Conservation (phyloP, 306 rosid species). For the Arachis stenosperma region DNA sequence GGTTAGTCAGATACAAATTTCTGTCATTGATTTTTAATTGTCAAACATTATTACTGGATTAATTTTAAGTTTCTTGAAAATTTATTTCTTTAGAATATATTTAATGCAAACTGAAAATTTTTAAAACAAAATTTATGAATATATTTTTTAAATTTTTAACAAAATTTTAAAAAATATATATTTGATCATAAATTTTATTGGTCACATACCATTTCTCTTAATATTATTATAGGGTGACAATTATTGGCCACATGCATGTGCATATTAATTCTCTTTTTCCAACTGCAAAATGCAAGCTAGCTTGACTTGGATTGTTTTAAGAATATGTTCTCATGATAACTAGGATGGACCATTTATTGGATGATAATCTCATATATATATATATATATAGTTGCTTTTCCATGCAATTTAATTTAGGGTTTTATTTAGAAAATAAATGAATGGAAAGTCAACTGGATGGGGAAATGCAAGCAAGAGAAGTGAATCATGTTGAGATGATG, state of each 20-base stretch:
- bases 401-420: slow-evolving; percentile 15
- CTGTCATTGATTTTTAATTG: too few species aligned
- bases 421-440: slow-evolving; percentile 8
- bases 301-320: slow-evolving; percentile 3
- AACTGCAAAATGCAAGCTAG: not conserved
- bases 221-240: too few species aligned
- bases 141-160: too few species aligned
- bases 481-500: slow-evolving; percentile 15
- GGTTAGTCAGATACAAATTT: too few species aligned
- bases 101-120: too few species aligned
- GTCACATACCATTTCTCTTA: too few species aligned
- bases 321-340: slow-evolving; percentile 49
- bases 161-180: too few species aligned
- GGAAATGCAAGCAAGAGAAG: not conserved
- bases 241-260: not conserved
- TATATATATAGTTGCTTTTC: slow-evolving; percentile 4
- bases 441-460: slow-evolving; percentile 36
- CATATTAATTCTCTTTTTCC: not conserved
- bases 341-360: slow-evolving; percentile 39
- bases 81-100: too few species aligned
- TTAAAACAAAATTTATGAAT: too few species aligned
- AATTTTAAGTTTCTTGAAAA: too few species aligned
- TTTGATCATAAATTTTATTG: too few species aligned
- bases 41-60: too few species aligned
- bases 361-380: not conserved